A percentile compares a stretch with the other conserved stretches of the same genome.
Conservation (phyloP, 1,284 basidiomycete genomes). For the Chondrostereum purpureum region DNA sequence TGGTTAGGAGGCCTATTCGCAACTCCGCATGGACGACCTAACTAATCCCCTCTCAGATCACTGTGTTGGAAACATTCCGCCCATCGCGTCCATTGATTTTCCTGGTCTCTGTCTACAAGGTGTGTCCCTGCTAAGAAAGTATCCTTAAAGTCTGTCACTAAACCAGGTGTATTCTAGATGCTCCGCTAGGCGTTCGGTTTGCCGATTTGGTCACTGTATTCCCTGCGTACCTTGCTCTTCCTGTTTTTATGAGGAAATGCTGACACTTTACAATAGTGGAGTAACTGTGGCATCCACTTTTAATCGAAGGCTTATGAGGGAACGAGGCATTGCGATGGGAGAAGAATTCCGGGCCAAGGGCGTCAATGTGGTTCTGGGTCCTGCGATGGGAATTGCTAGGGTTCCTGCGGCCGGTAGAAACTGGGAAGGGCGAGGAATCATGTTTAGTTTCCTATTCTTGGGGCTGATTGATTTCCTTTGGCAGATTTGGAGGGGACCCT, state of each 20-base stretch:
- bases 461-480: neutral
- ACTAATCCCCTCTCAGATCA: slow-evolving; percentile 30
- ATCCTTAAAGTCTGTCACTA: neutral
- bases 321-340: slow-evolving; percentile 59
- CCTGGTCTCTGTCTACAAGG: slow-evolving; percentile 66
- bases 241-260: neutral
- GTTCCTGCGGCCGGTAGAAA: slow-evolving; percentile 61
- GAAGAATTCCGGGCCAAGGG: slow-evolving; percentile 68
- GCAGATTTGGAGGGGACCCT: slow-evolving; percentile 51
- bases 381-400: slow-evolving; percentile 53
- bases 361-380: slow-evolving; percentile 52
- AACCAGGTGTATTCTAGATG: slow-evolving; percentile 26
- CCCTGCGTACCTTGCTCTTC: slow-evolving; percentile 48
- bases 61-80: slow-evolving; percentile 64
- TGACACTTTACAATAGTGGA: slow-evolving; percentile 28
- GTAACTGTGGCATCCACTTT: slow-evolving; percentile 73
- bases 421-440: slow-evolving; percentile 64
- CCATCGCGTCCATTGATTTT: slow-evolving; percentile 56
- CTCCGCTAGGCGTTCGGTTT: slow-evolving; percentile 57
- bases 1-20: too few species aligned
- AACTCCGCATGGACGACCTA: too few species aligned
- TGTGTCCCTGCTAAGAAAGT: slow-evolving; percentile 15
- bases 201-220: slow-evolving; percentile 61
- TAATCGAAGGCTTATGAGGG: slow-evolving; percentile 61
- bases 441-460: too few species aligned